Evolutionary conservation across 2,329 filamentous ascomycete species (phyloP), one percentile per base, ranked within the genome.

Genomic region (Pseudonectria buxi): DNA sequence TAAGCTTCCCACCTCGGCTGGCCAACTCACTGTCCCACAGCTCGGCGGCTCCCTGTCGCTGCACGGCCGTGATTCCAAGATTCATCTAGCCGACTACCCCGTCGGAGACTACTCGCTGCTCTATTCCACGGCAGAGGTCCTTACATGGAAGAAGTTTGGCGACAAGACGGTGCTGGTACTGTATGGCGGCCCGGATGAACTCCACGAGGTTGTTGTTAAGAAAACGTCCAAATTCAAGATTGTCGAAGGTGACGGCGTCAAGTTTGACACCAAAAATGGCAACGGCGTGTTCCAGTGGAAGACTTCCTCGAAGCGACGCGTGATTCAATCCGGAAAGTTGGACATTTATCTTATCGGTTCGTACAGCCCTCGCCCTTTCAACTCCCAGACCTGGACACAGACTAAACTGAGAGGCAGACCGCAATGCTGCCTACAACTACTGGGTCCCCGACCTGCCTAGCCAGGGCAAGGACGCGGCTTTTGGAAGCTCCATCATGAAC

Each of bases 71-170:
- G 81, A 86, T 50, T 81, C 79, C 0, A 84, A 76, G 58, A 70
- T 83, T 28, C 76, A 81, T 49, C 72, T 85, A 4, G 77, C 72
- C 0, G 78, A 86, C 45, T 86, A 85, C 40, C 64, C 73, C 10
- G 58, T 85, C 30, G 78, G 76, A 0, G 68, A 71, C n/a, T 58
- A 64, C 5, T 72, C 64, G 1, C 51, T 86, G 12, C 54, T 83
- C 1, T 86, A 85, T 57, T 83, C 77, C 0, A 81, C 81, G 2
- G 78, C 78, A 0, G 81, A 86, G 49, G 72, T 86, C 15, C 76
- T 80, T 42, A 83, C 79, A 0, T 83, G 79, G 74, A 81, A 86
- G 55, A 68, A 72, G 33, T 78, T 81, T 40, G 66, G 64, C 0
- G 61, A 71, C 26, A 73, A 70, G 54, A 79, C 74, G 11, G 71